A percentile compares a stretch with the other conserved stretches of the same genome.
Conservation (phyloP, 179 eudicot genomes). For the Nepenthes alata region DNA sequence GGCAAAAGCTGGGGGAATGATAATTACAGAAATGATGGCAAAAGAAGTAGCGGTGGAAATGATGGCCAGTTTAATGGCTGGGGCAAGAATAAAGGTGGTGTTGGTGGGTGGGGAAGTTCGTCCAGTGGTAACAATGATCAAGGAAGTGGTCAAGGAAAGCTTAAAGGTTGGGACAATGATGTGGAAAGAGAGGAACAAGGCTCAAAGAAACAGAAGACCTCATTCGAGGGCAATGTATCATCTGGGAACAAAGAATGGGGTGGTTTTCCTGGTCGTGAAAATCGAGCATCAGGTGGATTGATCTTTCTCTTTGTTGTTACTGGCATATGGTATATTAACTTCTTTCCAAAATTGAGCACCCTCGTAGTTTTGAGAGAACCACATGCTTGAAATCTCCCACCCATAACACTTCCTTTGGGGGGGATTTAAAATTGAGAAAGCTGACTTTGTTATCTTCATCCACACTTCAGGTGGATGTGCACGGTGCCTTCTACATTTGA, state of each 20-base stretch:
- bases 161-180: background rate
- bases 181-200: background rate
- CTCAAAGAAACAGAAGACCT: background rate
- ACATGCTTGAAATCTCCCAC: too few relatives aligned
- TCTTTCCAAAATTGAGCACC: too few relatives aligned
- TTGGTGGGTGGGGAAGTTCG: slow-evolving; percentile 1
- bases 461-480: too few relatives aligned
- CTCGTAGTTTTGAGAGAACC: too few relatives aligned
- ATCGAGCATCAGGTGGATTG: background rate
- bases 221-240: background rate
- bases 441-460: too few relatives aligned
- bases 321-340: too few relatives aligned
- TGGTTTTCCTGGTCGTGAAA: background rate
- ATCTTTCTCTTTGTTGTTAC: too few relatives aligned
- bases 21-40: background rate
- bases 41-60: background rate
- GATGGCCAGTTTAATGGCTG: background rate
- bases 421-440: too few relatives aligned
- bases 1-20: background rate
- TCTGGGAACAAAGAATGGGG: background rate
- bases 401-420: too few relatives aligned
- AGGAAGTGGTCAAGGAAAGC: slow-evolving; percentile 9
- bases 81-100: slow-evolving; percentile 2
- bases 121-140: slow-evolving; percentile 3
- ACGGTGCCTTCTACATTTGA: too few relatives aligned